Evolutionary conservation across 441 rosid genomes (phyloP).

Genomic region (Brassica balearica): DNA sequence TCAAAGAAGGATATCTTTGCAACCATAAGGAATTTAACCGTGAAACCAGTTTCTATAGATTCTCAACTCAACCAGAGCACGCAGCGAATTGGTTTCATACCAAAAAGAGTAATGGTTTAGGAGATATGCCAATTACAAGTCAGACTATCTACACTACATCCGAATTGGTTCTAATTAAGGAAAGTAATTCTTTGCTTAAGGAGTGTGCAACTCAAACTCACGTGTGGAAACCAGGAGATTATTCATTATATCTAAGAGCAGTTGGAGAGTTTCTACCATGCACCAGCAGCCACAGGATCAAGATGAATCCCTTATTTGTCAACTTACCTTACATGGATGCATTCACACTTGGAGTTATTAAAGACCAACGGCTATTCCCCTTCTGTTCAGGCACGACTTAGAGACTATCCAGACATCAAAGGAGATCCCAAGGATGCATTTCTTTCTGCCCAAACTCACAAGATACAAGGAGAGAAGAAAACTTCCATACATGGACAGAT

Average conservation of each 20-base stretch:
- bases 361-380: neutral
- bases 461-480: neutral
- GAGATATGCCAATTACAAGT: neutral
- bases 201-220: neutral
- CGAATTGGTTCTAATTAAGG: neutral
- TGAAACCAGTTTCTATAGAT: neutral
- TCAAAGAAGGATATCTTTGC: neutral
- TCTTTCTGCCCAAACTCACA: neutral
- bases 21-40: neutral
- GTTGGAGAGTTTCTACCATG: neutral
- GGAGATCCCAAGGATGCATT: neutral
- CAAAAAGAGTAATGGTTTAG: neutral
- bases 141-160: neutral
- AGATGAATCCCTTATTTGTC: neutral
- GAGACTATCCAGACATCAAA: neutral
- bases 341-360: neutral
- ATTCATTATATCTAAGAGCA: neutral
- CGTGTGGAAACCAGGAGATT: neutral
- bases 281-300: neutral
- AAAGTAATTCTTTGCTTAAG: neutral
- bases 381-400: neutral
- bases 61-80: neutral
- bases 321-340: neutral
- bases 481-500: neutral
- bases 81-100: neutral